These are phyloP conservation scores for Mikania micrantha DNA, from an alignment of 129 eudicot species.

Conservation along the genomic window DNA sequence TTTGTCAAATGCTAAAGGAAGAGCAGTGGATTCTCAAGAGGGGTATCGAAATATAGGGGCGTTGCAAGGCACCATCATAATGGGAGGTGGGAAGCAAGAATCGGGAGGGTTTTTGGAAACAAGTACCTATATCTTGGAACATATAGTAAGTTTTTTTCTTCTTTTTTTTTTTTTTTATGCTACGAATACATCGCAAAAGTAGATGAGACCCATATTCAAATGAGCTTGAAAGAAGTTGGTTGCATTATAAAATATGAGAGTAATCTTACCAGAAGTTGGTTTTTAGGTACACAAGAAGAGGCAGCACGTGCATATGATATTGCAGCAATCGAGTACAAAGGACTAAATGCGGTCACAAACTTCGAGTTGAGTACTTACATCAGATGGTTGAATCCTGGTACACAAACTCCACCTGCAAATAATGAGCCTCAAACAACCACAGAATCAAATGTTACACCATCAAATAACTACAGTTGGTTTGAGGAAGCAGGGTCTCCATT, in stretches of 20 bases:
- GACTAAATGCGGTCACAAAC: constrained; percentile 68
- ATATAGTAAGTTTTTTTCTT: constrained; percentile 63
- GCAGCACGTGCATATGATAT: constrained; percentile 84
- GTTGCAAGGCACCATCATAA: constrained; percentile 89
- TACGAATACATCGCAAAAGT: background rate
- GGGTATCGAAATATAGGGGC: constrained; percentile 82
- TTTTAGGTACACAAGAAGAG: constrained; percentile 79
- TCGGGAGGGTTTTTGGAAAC: constrained; percentile 86
- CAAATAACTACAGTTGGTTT: constrained; percentile 17
- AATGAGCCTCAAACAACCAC: constrained; percentile 33
- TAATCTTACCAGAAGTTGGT: constrained; percentile 6
- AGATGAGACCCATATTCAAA: background rate
- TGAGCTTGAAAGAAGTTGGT: background rate
- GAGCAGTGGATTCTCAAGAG: constrained; percentile 91
- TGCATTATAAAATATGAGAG: background rate
- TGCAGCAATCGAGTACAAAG: constrained; percentile 84
- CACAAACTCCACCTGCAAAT: constrained; percentile 21
- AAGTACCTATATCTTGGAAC: constrained; percentile 82
- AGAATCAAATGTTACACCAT: constrained; percentile 15
- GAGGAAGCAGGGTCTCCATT: constrained; percentile 24
- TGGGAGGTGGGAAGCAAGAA: constrained; percentile 94
- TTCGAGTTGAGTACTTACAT: constrained; percentile 74
- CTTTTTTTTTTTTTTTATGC: too few relatives aligned
- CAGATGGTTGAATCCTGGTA: constrained; percentile 65
- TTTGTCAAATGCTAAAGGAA: constrained; percentile 26